phyloP scores from a whole-genome alignment of 805 yeast genomes.

The Saccharomycopsis microspora region DNA sequence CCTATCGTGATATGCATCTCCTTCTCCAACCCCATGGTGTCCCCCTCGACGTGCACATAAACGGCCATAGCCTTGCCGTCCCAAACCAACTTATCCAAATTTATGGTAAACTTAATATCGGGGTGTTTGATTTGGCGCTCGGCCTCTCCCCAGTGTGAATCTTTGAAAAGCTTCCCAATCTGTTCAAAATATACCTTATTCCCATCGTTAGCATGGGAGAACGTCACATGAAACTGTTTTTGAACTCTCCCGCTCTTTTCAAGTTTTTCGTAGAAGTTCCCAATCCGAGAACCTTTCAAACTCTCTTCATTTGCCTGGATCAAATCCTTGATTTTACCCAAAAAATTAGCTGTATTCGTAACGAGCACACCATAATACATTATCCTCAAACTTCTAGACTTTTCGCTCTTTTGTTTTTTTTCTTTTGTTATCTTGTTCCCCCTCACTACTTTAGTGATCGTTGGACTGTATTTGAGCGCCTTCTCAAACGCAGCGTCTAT shows the following conservation, averaged over 20 bases:
- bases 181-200: background rate
- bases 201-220: constrained; percentile 35
- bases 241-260: constrained; percentile 31
- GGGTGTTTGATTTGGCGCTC: constrained; percentile 18
- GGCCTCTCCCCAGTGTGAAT: background rate
- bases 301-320: background rate
- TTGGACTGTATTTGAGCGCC: constrained; percentile 49
- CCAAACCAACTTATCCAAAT: constrained; percentile 35
- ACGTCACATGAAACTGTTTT: constrained; percentile 52
- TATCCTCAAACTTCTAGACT: background rate
- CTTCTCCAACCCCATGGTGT: constrained; percentile 18
- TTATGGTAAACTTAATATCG: constrained; percentile 21
- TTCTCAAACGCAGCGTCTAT: constrained; percentile 35
- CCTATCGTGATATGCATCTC: constrained; percentile 70
- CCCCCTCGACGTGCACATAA: constrained; percentile 28
- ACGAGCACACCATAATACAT: constrained; percentile 11
- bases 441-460: constrained; percentile 28
- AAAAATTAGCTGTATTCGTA: background rate
- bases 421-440: background rate
- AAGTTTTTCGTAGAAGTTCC: constrained; percentile 17
- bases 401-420: constrained; percentile 1
- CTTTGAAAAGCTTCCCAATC: background rate
- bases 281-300: background rate
- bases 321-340: background rate
- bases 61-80: constrained; percentile 43